Evolutionary conservation across 805 yeast genomes (phyloP), one percentile per base, ranked within the genome.

Genomic region (Pichia nanzhaoensis): DNA sequence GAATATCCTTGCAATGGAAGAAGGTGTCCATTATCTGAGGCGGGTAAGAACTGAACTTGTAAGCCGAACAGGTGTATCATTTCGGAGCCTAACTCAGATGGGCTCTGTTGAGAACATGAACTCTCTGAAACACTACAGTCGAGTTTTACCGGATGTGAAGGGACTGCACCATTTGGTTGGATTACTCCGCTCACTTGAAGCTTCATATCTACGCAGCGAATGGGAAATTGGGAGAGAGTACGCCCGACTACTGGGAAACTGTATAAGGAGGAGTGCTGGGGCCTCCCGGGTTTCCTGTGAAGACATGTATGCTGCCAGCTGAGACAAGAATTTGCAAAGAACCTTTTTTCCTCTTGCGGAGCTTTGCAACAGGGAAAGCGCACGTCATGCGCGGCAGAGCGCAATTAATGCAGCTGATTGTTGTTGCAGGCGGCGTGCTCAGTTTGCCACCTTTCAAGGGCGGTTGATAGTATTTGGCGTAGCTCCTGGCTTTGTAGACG

Each of bases 151-250:
- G 5, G 45, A 51, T 14, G 64, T 76, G 9, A 53, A 57, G 19
- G 63, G 22, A 75, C 75, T 13, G 86, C 37, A 43, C 28, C 41
- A 43, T 27, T 14, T 43, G 19, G 27, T 43, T 19, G 46, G 89
- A 0, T 55, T 82, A 35, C 55, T 81, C 41, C 60, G 60, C 38
- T 53, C 65, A 37, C 64, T 75, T 43, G 60, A 68, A 16, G 59
- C 59, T 9, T 52, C 63, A 10, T 72, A 67, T 47, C 51, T 54
- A 27, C 56, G 55, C 7, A 63, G 74, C 49, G 64, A 66, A 37
- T 79, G 83, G 81, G 80, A 76, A 46, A 61, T 75, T 37, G 79
- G 81, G 10, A 60, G 68, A 24, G 84, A 79, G 52, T 75, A 76
- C 53, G 63, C 77, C 1, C 64, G 68, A 39, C 57, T 80, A 48